phyloP scores from a whole-genome alignment of 352 stramenopile genomes.

The Stephanocyclus meneghinianus region DNA sequence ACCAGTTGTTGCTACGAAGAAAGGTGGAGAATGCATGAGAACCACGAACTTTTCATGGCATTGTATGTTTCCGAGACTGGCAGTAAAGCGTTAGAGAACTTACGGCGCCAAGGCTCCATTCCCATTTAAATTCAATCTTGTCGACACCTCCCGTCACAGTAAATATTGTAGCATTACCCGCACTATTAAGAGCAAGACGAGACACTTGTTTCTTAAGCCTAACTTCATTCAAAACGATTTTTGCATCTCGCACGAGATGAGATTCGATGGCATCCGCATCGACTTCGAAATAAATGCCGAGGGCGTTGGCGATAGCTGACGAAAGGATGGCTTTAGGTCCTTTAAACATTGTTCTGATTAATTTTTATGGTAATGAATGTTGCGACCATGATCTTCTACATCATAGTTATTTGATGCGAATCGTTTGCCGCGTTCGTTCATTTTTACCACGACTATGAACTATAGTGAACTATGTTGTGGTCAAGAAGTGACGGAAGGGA shows the following conservation, averaged over 20 bases:
- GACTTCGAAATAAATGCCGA: constrained; percentile 57
- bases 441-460: no score
- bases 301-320: constrained; percentile 48
- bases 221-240: constrained; percentile 45
- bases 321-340: constrained; percentile 54
- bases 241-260: constrained; percentile 47
- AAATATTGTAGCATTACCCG: constrained; percentile 20
- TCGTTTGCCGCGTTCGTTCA: no score
- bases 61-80: no score
- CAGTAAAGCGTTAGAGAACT: not conserved
- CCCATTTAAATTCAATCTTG: constrained; percentile 47
- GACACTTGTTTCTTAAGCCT: constrained; percentile 19
- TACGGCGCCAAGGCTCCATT: constrained; percentile 24
- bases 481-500: no score
- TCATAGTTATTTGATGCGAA: no score
- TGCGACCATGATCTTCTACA: not conserved
- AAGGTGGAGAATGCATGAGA: not conserved
- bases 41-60: not conserved
- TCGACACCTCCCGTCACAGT: constrained; percentile 42
- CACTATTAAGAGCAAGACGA: constrained; percentile 24
- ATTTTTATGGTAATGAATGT: not conserved
- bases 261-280: constrained; percentile 46
- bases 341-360: constrained; percentile 25
- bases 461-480: no score
- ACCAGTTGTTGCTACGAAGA: constrained; percentile 26